Conservation (phyloP, 2,329 filamentous ascomycete species). For the Neospermospora avenae region DNA sequence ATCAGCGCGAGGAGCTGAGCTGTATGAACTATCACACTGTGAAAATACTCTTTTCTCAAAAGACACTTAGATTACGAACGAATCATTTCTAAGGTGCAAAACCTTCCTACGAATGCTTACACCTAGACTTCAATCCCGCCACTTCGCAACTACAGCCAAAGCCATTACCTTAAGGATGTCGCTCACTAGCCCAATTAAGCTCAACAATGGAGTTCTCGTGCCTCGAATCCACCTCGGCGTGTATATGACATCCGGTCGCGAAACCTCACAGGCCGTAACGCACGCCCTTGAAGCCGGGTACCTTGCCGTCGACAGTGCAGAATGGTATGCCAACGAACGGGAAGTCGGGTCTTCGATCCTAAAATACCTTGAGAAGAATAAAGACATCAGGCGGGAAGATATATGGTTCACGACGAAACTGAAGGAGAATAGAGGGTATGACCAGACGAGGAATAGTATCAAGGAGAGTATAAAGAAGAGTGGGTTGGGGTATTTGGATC, state of each 20-base stretch:
- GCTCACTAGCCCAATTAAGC: slow-evolving; percentile 40
- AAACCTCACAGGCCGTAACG: slow-evolving; percentile 54
- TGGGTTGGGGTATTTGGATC: slow-evolving; percentile 70
- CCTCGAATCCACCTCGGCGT: slow-evolving; percentile 72
- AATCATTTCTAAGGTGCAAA: neutral
- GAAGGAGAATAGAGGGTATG: slow-evolving; percentile 59
- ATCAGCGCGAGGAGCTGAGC: neutral
- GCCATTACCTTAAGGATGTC: slow-evolving; percentile 8
- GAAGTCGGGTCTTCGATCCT: slow-evolving; percentile 65
- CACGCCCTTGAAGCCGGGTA: slow-evolving; percentile 45
- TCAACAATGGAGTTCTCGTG: slow-evolving; percentile 63
- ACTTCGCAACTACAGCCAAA: neutral
- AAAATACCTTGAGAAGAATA: slow-evolving; percentile 51
- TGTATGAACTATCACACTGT: no score
- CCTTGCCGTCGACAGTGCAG: slow-evolving; percentile 50
- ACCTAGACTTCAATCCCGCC: neutral
- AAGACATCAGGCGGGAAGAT: slow-evolving; percentile 59
- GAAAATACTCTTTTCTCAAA: no score
- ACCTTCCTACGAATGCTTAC: neutral
- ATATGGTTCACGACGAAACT: slow-evolving; percentile 82
- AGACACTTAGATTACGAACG: no score
- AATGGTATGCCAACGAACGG: slow-evolving; percentile 65
- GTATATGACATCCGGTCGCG: slow-evolving; percentile 64
- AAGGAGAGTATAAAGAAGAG: slow-evolving; percentile 60
- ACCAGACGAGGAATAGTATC: slow-evolving; percentile 64